Base-by-base conservation (phyloP, 345 rosid species). In the Populus davidiana region DNA sequence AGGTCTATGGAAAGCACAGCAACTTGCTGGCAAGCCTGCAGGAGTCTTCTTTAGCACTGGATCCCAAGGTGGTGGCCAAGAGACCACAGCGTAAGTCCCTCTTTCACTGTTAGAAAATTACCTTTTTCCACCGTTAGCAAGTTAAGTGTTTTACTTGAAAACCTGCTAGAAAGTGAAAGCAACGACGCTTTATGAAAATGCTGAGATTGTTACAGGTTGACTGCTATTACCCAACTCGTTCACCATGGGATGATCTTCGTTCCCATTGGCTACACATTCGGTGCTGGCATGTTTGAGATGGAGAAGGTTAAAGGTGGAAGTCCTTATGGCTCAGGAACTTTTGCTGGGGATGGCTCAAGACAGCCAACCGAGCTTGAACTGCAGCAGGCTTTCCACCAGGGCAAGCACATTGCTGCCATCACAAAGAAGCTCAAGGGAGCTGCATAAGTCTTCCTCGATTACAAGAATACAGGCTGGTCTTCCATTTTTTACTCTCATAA, bases 241-340 rank as follows among this genome's bases (percentile, higher is more conserved):
- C 98, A 94, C 88, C 98, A 94, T 9, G 97, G 97, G 68, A 92
- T 94, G 94, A 68, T 94, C 21, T 94, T 91, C 76, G 93, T 94
- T 41, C 98, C 98, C 16, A 88, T 94, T 8, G 97, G 97, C 69
- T 92, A 92, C 90, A 94, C 97, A 39, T 94, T 94, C 67, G 98
- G 98, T 5, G 98, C 98, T 17, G 97, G 98, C 33, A 94, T 94
- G 98, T 91, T 92, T 3, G 98, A 92, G 91, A 92, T 94, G 97
- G 94, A 92, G 85, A 69, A 84, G 12, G 89, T 94, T 82, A 94
- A 94, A 85, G 97, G 98, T 5, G 98, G 98, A 72, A 94, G 93
- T 67, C 98, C 98, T 3, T 92, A 94, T 27, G 97, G 97, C 16
- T 97, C 98, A 1, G 98, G 98, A 81, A 94, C 98, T 76, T 90